Conservation (phyloP, 495 filamentous ascomycete species). For the Evansstolkia leycettana region DNA sequence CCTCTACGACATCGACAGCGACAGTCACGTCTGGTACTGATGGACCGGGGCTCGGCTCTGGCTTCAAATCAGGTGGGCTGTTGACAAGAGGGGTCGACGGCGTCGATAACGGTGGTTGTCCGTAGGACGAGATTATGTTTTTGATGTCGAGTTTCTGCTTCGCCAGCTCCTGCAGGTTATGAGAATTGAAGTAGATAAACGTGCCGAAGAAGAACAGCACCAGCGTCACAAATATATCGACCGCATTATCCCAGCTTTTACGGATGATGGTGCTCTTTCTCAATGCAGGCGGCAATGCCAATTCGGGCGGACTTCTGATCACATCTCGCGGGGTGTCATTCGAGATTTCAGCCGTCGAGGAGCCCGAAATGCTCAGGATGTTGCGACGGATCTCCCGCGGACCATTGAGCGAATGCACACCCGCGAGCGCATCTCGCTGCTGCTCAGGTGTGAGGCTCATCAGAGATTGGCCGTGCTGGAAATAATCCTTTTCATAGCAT, state of each 20-base stretch:
- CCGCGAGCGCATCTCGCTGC: slow-evolving; percentile 36
- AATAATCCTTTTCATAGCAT: slow-evolving; percentile 49
- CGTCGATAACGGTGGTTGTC: slow-evolving; percentile 27
- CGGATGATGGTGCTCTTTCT: slow-evolving; percentile 41
- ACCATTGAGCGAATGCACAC: slow-evolving; percentile 39
- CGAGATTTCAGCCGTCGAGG: slow-evolving; percentile 16
- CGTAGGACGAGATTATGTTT: slow-evolving; percentile 35
- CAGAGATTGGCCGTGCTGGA: slow-evolving; percentile 26
- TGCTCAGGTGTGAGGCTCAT: slow-evolving; percentile 30
- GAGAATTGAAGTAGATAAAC: slow-evolving; percentile 40
- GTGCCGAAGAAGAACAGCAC: slow-evolving; percentile 30
- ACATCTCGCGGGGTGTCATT: slow-evolving; percentile 33
- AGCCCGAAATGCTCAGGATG: slow-evolving; percentile 24
- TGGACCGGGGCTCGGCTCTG: slow-evolving; percentile 11
- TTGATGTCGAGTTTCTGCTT: slow-evolving; percentile 42
- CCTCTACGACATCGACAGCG: slow-evolving; percentile 17
- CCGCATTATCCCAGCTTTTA: slow-evolving; percentile 38
- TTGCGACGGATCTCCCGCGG: slow-evolving; percentile 20
- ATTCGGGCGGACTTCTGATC: slow-evolving; percentile 24
- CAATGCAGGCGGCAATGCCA: slow-evolving; percentile 32
- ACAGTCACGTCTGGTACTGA: slow-evolving; percentile 21
- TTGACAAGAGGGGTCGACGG: slow-evolving; percentile 30
- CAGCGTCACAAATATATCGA: slow-evolving; percentile 38
- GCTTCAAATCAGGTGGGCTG: slow-evolving; percentile 15
- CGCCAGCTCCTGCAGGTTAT: slow-evolving; percentile 33